phyloP scores from a whole-genome alignment of 2,329 filamentous ascomycete species.

The Trichophyton equinum region DNA sequence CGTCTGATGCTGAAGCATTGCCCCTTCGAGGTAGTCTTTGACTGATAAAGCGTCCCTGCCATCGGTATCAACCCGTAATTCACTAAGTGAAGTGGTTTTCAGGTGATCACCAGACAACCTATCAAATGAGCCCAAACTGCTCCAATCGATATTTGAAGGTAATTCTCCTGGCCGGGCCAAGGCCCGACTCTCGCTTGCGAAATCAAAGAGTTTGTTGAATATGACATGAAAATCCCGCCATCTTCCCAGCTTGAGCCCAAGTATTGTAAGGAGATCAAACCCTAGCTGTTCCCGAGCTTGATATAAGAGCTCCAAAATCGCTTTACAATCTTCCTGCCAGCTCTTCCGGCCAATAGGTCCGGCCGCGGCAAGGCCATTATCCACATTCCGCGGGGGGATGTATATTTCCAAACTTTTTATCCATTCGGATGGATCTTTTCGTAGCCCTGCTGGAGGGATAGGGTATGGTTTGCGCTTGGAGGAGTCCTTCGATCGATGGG shows the following conservation, averaged over 20 bases:
- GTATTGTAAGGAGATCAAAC: constrained; percentile 28
- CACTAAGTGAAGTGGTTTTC: not conserved
- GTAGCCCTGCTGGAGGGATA: constrained; percentile 13
- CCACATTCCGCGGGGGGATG: constrained; percentile 17
- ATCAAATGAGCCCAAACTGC: constrained; percentile 19
- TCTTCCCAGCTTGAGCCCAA: constrained; percentile 29
- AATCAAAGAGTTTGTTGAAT: constrained; percentile 29
- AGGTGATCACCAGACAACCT: constrained; percentile 17
- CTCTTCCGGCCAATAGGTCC: constrained; percentile 12
- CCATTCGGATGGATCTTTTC: constrained; percentile 23
- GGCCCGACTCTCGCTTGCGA: constrained; percentile 19
- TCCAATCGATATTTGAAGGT: constrained; percentile 23
- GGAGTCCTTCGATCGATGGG: constrained; percentile 2
- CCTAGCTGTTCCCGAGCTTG: constrained; percentile 19
- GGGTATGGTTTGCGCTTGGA: constrained; percentile 12
- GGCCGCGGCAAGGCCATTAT: constrained; percentile 2
- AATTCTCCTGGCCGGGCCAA: constrained; percentile 12
- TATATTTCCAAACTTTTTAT: constrained; percentile 24
- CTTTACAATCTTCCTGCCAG: constrained; percentile 14
- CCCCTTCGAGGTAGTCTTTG: constrained; percentile 12
- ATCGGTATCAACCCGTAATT: not conserved
- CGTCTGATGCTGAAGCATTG: constrained; percentile 9
- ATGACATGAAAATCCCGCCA: constrained; percentile 31
- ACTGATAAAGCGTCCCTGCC: constrained; percentile 5
- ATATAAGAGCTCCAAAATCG: constrained; percentile 23